A percentile compares a stretch with the other conserved stretches of the same genome.
Evolutionary conservation across 192 early-diverging fungal genomes (phyloP).

Genomic region (Dissophora globulifera): DNA sequence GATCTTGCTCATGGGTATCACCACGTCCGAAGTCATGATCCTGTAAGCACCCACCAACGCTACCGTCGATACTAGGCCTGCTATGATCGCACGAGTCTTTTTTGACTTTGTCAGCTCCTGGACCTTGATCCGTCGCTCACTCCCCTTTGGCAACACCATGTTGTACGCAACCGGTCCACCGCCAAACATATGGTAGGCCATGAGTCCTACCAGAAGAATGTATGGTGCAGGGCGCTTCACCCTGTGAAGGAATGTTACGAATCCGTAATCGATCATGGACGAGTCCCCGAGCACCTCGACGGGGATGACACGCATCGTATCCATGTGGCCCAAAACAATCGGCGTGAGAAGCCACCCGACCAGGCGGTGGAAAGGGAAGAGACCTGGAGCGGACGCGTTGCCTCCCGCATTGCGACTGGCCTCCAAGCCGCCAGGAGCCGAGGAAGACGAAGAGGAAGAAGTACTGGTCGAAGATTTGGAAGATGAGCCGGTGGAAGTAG

Average conservation of each 20-base stretch:
- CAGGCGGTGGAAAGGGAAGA: slow-evolving; percentile 45
- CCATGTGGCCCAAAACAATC: slow-evolving; percentile 33
- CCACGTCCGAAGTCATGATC: slow-evolving; percentile 17
- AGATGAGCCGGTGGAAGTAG: slow-evolving; percentile 12
- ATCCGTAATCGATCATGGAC: slow-evolving; percentile 36
- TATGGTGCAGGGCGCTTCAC: slow-evolving; percentile 6
- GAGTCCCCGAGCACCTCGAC: slow-evolving; percentile 30
- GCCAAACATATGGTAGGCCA: slow-evolving; percentile 36
- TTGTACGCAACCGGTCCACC: slow-evolving; percentile 27
- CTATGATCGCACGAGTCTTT: not conserved
- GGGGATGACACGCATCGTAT: slow-evolving; percentile 11
- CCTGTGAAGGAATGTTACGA: slow-evolving; percentile 19
- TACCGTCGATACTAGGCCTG: slow-evolving; percentile 18
- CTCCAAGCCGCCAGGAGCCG: no score
- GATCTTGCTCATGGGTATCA: slow-evolving; percentile 22
- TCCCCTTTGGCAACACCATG: slow-evolving; percentile 17
- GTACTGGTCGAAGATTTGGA: not conserved
- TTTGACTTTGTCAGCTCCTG: slow-evolving; percentile 20
- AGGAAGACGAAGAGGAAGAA: not conserved
- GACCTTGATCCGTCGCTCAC: not conserved
- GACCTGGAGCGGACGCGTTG: slow-evolving; percentile 17
- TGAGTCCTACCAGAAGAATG: slow-evolving; percentile 15
- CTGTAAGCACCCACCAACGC: slow-evolving; percentile 22
- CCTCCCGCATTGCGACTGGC: not conserved
- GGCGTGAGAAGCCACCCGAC: slow-evolving; percentile 52